These are phyloP conservation scores for Trichosporon inkin DNA, from an alignment of 1,284 basidiomycete genomes.

Conservation along the genomic window DNA sequence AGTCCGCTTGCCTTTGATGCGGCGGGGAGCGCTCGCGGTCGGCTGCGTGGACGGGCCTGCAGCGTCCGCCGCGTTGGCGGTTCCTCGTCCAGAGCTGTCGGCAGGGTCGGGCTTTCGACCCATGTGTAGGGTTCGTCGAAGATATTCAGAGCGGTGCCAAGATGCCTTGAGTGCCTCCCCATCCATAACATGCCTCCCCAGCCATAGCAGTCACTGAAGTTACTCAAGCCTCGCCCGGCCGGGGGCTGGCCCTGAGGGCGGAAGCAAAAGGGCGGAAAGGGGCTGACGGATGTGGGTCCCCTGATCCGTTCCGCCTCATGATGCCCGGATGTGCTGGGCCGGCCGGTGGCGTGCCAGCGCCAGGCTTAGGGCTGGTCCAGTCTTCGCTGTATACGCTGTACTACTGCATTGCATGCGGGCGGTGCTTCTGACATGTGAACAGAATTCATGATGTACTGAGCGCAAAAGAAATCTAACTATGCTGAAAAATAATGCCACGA, in stretches of 20 bases:
- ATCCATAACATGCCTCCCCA: too few species aligned
- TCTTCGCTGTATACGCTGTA: too few species aligned
- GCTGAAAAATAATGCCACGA: not conserved
- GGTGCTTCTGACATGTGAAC: not conserved
- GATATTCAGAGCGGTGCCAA: constrained; percentile 8
- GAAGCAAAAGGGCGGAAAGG: too few species aligned
- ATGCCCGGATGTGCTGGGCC: too few species aligned
- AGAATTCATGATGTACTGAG: not conserved
- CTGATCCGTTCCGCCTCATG: too few species aligned
- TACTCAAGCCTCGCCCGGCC: not conserved
- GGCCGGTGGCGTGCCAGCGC: too few species aligned
- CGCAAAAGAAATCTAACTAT: not conserved
- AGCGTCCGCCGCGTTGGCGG: not conserved
- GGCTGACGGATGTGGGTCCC: too few species aligned
- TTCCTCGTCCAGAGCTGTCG: not conserved
- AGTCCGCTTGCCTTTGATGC: constrained; percentile 22
- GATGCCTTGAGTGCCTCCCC: not conserved
- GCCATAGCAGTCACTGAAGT: not conserved
- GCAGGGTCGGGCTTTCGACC: not conserved
- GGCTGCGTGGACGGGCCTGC: not conserved
- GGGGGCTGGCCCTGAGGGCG: too few species aligned
- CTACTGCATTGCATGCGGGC: too few species aligned
- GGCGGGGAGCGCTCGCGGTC: constrained; percentile 4
- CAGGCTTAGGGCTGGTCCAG: too few species aligned
- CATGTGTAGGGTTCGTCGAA: not conserved